A percentile compares a stretch with the other conserved stretches of the same genome.
Evolutionary conservation across 2,329 filamentous ascomycete genomes (phyloP).

Genomic region (Diaporthe eres): DNA sequence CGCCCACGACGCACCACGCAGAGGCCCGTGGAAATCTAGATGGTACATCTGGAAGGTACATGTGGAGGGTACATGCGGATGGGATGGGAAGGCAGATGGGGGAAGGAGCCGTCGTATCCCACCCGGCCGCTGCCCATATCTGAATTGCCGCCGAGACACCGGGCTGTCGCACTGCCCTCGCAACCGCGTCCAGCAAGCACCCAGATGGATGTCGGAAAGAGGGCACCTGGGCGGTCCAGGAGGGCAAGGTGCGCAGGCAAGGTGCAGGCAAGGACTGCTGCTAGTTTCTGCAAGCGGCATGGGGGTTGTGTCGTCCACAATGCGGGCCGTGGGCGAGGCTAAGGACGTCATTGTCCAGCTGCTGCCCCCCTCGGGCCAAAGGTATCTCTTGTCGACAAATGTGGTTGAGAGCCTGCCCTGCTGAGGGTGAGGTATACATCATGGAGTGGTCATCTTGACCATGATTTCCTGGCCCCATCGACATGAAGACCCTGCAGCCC

Average conservation of each 20-base stretch:
- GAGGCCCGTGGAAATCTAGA: conserved; percentile 5
- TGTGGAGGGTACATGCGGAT: not conserved
- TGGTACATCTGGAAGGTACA: not conserved
- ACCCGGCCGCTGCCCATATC: conserved; percentile 13
- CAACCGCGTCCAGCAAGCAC: conserved; percentile 10
- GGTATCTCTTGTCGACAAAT: conserved; percentile 11
- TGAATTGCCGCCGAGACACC: conserved; percentile 34
- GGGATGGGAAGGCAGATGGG: not conserved
- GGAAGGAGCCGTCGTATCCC: conserved; percentile 14
- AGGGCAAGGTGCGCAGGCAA: not conserved
- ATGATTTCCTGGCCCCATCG: not conserved
- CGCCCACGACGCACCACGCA: not conserved
- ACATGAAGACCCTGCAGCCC: conserved; percentile 18
- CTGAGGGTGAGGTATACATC: conserved; percentile 25
- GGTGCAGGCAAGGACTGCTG: conserved; percentile 15
- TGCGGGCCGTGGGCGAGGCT: conserved; percentile 30
- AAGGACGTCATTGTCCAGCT: conserved; percentile 38
- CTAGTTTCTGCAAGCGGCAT: conserved; percentile 40
- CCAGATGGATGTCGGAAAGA: conserved; percentile 29
- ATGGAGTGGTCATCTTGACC: conserved; percentile 18
- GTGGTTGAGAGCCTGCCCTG: conserved; percentile 1
- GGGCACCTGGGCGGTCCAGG: conserved; percentile 14
- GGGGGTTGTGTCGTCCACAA: conserved; percentile 28
- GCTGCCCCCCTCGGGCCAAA: not conserved
- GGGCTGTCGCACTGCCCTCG: conserved; percentile 25